Evolutionary conservation across 176 grass and related monocot genomes (phyloP), one percentile per base, ranked within the genome.

Genomic region (Aegilops umbellulata): DNA sequence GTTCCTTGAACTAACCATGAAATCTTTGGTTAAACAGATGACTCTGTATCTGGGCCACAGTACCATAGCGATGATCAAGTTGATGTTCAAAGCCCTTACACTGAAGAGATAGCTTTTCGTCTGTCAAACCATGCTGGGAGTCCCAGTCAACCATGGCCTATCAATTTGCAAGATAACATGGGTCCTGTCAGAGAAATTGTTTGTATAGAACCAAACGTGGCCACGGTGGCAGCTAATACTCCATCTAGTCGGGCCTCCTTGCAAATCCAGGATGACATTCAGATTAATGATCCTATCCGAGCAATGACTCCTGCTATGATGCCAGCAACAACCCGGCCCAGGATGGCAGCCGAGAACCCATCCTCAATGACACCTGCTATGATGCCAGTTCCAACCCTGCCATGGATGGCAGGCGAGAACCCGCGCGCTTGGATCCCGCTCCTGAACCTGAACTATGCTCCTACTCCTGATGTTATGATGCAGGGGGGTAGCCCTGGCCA

Each of bases 11-110:
- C 65, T 85, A 60, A 68, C 6, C 35, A 19, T 46, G 46, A 31
- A 55, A 7, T 78, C 6, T 51, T 38, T 61, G 78, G 44, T 85
- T 41, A 10, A 35, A 13, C 82, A 89, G 87, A 85, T 70, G 82
- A 85, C 38, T 85, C 82, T 12, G 30, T 85, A 9, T 85, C 83
- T 2, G 47, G 69, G 8, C 47, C 77, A 16, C 13, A 46, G 19
- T 29, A 85, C 69, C 7, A 76, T 6, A 61, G 80, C 10, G n/a
- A n/a, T 20, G 10, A 15, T 60, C 74, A 51, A 20, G 71, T 72
- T 57, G 87, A 72, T 27, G 65, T 84, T 62, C 80, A 78, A 65
- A 78, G 80, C 20, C 76, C 39, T 16, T 41, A 81, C 36, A 8
- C 2, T 67, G 77, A 31, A 35, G 77, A 42, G 11, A 60, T 85